Percentiles rank a stretch among this genome's conserved stretches.
These are phyloP conservation scores for Aspergillus persii DNA, from an alignment of 2,329 filamentous ascomycete species.

Conservation along the genomic window DNA sequence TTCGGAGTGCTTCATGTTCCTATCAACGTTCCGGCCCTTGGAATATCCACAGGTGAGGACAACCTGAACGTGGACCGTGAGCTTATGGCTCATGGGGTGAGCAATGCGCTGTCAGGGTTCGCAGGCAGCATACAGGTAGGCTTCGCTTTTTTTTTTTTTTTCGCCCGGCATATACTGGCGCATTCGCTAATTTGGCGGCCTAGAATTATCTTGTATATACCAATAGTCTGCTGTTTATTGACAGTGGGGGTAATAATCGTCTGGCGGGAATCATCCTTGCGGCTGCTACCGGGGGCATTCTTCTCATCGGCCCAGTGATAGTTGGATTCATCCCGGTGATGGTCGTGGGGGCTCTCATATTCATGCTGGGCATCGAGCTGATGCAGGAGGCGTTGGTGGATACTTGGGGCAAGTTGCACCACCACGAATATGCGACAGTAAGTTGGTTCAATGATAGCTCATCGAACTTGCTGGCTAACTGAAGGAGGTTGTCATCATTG, in stretches of 20 bases:
- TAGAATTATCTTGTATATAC: constrained; percentile 97
- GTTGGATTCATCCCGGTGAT: constrained; percentile 96
- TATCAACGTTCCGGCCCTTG: constrained; percentile 94
- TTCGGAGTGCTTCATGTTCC: constrained; percentile 96
- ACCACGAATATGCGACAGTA: constrained; percentile 84
- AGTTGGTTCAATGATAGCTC: constrained; percentile 20
- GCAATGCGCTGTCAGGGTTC: constrained; percentile 84
- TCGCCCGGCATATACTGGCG: not conserved
- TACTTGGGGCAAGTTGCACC: constrained; percentile 82
- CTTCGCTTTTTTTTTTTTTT: too few relatives aligned
- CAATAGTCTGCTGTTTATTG: constrained; percentile 95
- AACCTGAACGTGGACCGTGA: constrained; percentile 89
- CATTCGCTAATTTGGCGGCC: constrained; percentile 22
- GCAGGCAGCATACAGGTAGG: constrained; percentile 74
- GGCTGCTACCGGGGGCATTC: constrained; percentile 71
- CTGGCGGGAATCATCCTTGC: constrained; percentile 85
- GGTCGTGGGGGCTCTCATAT: constrained; percentile 94
- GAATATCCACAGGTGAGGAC: constrained; percentile 86
- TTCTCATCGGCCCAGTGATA: constrained; percentile 80
- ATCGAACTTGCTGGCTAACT: constrained; percentile 3
- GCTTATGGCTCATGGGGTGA: constrained; percentile 86
- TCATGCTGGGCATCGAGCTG: constrained; percentile 89
- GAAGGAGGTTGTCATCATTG: constrained; percentile 71
- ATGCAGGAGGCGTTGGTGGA: constrained; percentile 84
- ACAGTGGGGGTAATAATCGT: constrained; percentile 82